Evolutionary conservation across 768 basidiomycete genomes (phyloP).

Genomic region (Rhodotorula toruloides): DNA sequence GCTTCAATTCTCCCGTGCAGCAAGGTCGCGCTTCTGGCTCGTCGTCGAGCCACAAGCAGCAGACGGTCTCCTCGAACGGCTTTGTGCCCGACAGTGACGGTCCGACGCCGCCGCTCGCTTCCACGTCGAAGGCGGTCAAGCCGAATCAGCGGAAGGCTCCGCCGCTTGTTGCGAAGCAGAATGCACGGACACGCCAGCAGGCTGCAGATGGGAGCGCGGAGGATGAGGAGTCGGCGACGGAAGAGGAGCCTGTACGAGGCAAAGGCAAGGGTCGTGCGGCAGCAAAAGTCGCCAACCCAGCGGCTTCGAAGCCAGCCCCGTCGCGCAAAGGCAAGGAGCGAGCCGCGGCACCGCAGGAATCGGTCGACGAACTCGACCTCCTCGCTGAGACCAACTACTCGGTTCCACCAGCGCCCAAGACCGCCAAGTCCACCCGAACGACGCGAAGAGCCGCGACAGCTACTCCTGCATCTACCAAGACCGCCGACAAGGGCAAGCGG

Average conservation of each 20-base stretch:
- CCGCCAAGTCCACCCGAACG: constrained; percentile 8
- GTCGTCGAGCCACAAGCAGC: neutral
- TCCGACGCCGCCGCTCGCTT: constrained; percentile 39
- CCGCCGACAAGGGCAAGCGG: neutral
- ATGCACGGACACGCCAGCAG: too few relatives aligned
- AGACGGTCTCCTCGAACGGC: neutral
- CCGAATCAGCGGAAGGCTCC: too few relatives aligned
- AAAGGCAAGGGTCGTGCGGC: too few relatives aligned
- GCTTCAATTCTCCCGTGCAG: neutral
- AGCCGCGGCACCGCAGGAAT: neutral
- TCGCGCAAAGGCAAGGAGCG: neutral
- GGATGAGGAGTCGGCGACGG: too few relatives aligned
- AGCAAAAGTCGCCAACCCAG: neutral
- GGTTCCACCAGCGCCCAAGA: neutral
- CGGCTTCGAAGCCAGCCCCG: neutral
- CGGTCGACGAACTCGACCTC: constrained; percentile 14
- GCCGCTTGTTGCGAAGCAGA: too few relatives aligned
- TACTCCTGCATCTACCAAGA: neutral
- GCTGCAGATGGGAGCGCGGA: too few relatives aligned
- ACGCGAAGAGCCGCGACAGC: neutral
- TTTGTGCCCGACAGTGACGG: constrained; percentile 50
- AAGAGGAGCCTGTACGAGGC: too few relatives aligned
- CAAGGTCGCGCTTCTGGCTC: neutral
- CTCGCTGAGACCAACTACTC: constrained; percentile 26
- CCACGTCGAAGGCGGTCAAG: neutral